These are phyloP conservation scores for Mangifera indica DNA, from an alignment of 345 rosid species.

Conservation along the genomic window DNA sequence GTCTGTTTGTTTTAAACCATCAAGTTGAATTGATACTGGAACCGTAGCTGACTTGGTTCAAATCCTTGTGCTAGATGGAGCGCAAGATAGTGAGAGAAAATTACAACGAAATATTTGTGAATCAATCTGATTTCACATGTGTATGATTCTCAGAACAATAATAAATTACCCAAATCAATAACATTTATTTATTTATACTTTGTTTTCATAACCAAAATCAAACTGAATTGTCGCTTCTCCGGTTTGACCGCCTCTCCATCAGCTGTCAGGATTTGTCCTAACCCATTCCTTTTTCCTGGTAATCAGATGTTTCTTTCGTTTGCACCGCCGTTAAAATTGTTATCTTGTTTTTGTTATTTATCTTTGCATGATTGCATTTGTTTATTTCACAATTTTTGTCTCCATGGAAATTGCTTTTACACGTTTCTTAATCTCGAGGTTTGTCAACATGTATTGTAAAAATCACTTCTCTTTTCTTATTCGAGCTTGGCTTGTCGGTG, in stretches of 20 bases:
- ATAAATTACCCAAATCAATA: not conserved
- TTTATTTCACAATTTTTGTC: too few relatives aligned
- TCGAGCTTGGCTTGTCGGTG: not conserved
- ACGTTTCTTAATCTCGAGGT: not conserved
- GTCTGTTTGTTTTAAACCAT: too few relatives aligned
- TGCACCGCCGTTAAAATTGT: not conserved
- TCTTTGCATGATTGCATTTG: not conserved
- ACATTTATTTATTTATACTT: not conserved
- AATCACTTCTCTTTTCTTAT: not conserved
- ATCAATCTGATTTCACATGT: not conserved
- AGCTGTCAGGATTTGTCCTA: not conserved
- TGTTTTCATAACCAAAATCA: not conserved
- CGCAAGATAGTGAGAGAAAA: not conserved
- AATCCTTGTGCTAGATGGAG: too few relatives aligned
- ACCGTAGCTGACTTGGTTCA: too few relatives aligned
- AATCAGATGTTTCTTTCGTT: not conserved
- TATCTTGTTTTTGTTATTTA: not conserved
- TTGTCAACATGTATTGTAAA: not conserved
- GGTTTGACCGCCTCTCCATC: not conserved
- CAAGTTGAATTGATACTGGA: too few relatives aligned
- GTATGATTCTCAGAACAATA: not conserved
- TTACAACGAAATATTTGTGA: not conserved
- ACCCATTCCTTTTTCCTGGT: conserved; percentile 11
- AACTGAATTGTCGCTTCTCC: not conserved
- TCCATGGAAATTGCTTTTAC: too few relatives aligned